Percentiles rank a stretch among this genome's conserved stretches.
Conservation (phyloP, 495 filamentous ascomycete genomes). For the Cercophora sp. region DNA sequence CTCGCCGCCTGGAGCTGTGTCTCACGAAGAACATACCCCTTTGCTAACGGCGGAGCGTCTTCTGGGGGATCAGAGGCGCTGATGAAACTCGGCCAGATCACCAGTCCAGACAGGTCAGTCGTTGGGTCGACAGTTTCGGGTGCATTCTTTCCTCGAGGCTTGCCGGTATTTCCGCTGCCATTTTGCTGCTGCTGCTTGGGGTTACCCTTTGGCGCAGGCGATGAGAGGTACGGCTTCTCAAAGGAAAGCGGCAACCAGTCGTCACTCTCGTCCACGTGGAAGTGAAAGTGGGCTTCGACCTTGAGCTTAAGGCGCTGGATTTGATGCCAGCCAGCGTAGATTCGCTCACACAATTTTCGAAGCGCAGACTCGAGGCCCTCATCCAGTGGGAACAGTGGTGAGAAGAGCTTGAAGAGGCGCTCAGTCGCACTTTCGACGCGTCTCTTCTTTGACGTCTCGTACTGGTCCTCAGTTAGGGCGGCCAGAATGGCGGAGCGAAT, state of each 20-base stretch:
- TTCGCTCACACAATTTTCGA: neutral
- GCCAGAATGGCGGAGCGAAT: conserved; percentile 21
- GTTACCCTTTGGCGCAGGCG: neutral
- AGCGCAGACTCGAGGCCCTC: neutral
- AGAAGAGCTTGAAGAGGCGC: neutral
- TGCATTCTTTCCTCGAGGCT: too few species aligned
- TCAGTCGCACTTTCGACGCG: neutral
- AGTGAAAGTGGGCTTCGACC: conserved; percentile 4
- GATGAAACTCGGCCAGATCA: conserved; percentile 21
- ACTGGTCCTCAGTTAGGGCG: too few species aligned
- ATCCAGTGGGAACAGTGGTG: neutral
- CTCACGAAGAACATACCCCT: conserved; percentile 11
- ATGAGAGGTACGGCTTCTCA: neutral
- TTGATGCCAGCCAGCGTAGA: conserved; percentile 1
- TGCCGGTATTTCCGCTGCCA: neutral
- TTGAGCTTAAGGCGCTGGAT: conserved; percentile 12
- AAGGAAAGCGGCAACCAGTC: neutral
- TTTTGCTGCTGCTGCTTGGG: neutral
- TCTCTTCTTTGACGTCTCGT: neutral
- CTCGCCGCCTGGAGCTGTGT: conserved; percentile 1
- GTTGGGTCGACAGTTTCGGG: neutral
- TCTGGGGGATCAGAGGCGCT: neutral
- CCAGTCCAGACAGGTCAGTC: neutral
- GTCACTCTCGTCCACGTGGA: neutral
- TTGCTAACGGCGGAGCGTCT: neutral